These are phyloP conservation scores for Trichophaea hybrida DNA, from an alignment of 2,329 filamentous ascomycete species.

Conservation along the genomic window DNA sequence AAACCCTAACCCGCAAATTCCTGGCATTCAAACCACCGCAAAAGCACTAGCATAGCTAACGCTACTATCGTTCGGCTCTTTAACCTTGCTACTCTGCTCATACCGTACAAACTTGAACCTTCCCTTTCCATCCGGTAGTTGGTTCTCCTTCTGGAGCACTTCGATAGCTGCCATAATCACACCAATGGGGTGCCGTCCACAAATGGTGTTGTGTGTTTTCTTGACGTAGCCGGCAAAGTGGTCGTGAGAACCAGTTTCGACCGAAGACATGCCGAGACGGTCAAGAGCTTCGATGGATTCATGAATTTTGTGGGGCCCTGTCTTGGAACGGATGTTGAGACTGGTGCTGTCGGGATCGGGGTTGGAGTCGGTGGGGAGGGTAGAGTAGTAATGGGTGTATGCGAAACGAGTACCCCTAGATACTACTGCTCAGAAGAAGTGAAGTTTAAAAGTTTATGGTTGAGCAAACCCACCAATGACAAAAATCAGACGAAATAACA, in stretches of 20 bases:
- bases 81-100: constrained; percentile 66
- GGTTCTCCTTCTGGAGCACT: constrained; percentile 35
- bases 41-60: constrained; percentile 94
- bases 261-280: constrained; percentile 66
- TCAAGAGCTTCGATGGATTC: constrained; percentile 75
- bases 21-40: constrained; percentile 46
- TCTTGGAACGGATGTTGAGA: constrained; percentile 7
- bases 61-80: constrained; percentile 56
- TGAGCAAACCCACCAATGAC: constrained; percentile 54
- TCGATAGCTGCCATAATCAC: constrained; percentile 83
- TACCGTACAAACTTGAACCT: constrained; percentile 72
- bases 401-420: constrained; percentile 52
- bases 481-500: constrained; percentile 88
- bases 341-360: constrained; percentile 26
- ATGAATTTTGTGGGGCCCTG: constrained; percentile 47
- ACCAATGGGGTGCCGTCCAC: constrained; percentile 86
- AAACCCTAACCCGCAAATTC: too few species aligned
- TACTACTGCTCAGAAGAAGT: not conserved
- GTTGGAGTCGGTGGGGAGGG: constrained; percentile 35
- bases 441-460: not conserved
- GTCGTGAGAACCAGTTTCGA: constrained; percentile 59
- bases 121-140: constrained; percentile 33
- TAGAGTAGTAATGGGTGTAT: constrained; percentile 63
- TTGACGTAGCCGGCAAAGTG: constrained; percentile 54
- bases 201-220: constrained; percentile 77